Base-by-base conservation (phyloP, 768 basidiomycete genomes). In the Suillus decipiens region DNA sequence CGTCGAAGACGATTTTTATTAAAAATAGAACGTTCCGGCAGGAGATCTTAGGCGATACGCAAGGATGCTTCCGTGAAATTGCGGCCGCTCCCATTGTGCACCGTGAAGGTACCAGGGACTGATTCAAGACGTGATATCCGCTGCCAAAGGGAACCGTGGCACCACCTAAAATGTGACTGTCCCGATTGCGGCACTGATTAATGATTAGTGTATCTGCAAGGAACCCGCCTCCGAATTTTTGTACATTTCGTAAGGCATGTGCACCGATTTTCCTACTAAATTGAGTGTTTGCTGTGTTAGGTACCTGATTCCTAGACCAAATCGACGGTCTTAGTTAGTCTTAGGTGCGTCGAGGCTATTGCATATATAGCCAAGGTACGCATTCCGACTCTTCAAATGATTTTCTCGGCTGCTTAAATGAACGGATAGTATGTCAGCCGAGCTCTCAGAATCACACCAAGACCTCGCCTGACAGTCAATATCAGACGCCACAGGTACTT, bases 71-170 rank as follows among this genome's bases (percentile, higher is more conserved):
- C 24, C 24, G 17, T 41, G 24, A 41, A 41, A 28, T 24, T 19
- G 17, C 28, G 28, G 28, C 28, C 28, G 28, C 3, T 33, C 10
- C 51, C 51, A 28, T 24, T 39, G 37, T 57, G 39, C 28, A 31
- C 56, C 56, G 1, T 17, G 39, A 41, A 57, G 56, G 56, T 41
- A 57, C 56, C 56, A 57, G 56, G 56, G 56, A 37, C 55, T 37
- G 41, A 17, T 15, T 11, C 17, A 57, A 12, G 19, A 41, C 28
- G n/a, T 24, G 37, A 41, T 41, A 10, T 11, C 56, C 39, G 56
- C 39, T 31, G 37, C 56, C 56, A 39, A 39, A 41, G 37, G 24
- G 39, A 57, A 28, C 10, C 39, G 56, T 41, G 17, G 39, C 41
- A 39, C 39, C 24, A 57, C 39, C 5, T 24, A 7, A 42, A 28